phyloP scores from a whole-genome alignment of 1,284 basidiomycete genomes.

The Puccinia hordei region DNA sequence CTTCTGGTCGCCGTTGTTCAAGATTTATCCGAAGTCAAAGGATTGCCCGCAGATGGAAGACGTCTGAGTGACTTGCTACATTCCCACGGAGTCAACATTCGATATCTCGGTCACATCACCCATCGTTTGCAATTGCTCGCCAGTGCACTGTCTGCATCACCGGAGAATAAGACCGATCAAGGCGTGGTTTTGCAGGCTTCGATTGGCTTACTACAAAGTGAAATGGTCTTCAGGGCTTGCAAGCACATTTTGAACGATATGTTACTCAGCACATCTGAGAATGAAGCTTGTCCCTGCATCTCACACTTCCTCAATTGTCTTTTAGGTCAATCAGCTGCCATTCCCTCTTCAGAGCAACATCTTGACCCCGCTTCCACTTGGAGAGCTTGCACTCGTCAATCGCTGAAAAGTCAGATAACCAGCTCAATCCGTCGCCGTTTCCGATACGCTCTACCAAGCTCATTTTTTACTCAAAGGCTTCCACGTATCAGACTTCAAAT shows the following conservation, averaged over 20 bases:
- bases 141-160: conserved; percentile 1
- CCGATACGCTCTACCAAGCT: conserved; percentile 62
- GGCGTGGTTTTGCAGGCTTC: conserved; percentile 25
- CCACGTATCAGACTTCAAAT: conserved; percentile 61
- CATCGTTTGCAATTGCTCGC: conserved; percentile 45
- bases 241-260: conserved; percentile 64
- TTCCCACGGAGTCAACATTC: conserved; percentile 66
- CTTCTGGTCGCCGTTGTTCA: conserved; percentile 63
- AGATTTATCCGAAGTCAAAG: conserved; percentile 63
- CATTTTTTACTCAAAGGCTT: conserved; percentile 60
- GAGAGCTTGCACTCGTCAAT: conserved; percentile 63
- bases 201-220: conserved; percentile 60
- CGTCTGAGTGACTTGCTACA: conserved; percentile 64
- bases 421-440: conserved; percentile 62
- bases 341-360: conserved; percentile 61
- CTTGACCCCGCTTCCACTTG: conserved; percentile 61
- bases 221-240: conserved; percentile 65
- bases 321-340: conserved; percentile 62
- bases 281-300: conserved; percentile 61
- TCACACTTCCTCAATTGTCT: conserved; percentile 68
- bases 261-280: conserved; percentile 59
- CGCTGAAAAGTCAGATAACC: conserved; percentile 61
- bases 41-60: conserved; percentile 63
- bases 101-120: conserved; percentile 54
- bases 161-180: conserved; percentile 41